Evolutionary conservation across 2,329 filamentous ascomycete species (phyloP), one percentile per base, ranked within the genome.

Genomic region (Colletotrichum costaricense): DNA sequence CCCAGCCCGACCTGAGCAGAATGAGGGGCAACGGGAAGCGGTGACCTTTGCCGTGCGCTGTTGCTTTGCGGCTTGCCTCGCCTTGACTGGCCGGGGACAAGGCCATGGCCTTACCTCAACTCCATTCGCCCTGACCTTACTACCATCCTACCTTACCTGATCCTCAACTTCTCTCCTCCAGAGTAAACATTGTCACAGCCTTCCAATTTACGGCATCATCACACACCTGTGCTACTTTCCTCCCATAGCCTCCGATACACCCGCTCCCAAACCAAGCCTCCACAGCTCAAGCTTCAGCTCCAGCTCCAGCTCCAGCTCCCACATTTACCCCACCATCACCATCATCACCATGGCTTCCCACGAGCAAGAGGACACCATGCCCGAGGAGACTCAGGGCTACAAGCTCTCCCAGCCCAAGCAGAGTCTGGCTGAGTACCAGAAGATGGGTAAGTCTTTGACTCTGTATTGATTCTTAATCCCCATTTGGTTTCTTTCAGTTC

Each of bases 371-470:
- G 96, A 98, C 80, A 91, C 96, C 78, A 88, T 93, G 84, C 93
- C 95, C 76, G 94, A 97, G 87, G 90, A 93, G 86, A 98, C 95
- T 77, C 93, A 95, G 86, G 96, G 96, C 82, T 98, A 98, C 93
- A 98, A 97, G 91, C 93, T 98, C 82, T 95, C 95, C 78, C 95
- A 98, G 91, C 89, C 89, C 75, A 98, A 98, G 93, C 98, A 98
- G 91, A 97, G 94, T 79, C 89, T 99, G 81, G 94, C 96, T 76
- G 94, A 98, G 85, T 98, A 98, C 86, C 90, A 96, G 81, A 89
- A 98, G 84, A 93, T 99, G 86, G 97, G 95, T 97, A 88, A 81
- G 94, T 88, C 28, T 72, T 52, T 60, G 60, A n/a, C 30, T 26
- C 33, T 56, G 22, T 24, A 19, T 11, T 56, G 42, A 19, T 33